Evolutionary conservation across 768 basidiomycete species (phyloP), one percentile per base, ranked within the genome.

Genomic region (Russula sp.): DNA sequence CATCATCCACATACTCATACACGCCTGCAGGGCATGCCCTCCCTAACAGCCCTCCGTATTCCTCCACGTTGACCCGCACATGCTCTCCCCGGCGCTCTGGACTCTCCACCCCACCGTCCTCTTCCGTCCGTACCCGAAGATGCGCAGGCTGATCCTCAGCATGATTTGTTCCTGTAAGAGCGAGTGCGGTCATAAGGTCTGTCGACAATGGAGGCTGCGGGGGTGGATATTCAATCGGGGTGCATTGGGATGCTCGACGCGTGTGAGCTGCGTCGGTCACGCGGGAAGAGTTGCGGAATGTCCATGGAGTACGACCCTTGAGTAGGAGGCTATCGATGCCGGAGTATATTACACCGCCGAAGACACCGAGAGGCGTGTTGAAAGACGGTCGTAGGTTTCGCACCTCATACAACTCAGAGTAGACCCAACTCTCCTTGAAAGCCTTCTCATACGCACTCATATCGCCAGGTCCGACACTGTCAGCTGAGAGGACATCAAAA

Each of bases 81-180:
- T 98, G 96, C 25, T 81, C 76, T 50, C 75, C 74, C 53, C 83
- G 75, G 36, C 78, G 71, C 29, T 72, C 71, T 13, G 76, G 67
- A 45, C 80, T 82, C 52, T 83, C 81, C 8, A 70, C 64, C 7
- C 70, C 69, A 22, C 68, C 71, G 61, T 71, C 71, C 29, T 64
- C 65, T 57, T 62, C 60, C 34, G 68, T 68, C 48, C 74, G 85
- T 71, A 97, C 83, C 36, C 88, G 80, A 51, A 98, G 77, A 74
- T 99, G 97, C 14, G 92, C 77, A 3, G 88, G 93, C 72, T 98
- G 93, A 72, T 98, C 93, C 72, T 99, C 96, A n/a, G 89, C 86
- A 69, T 98, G 96, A 70, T 96, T 96, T 16, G 96, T 98, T 0
- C 90, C 91, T 7, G 96, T 97, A 47, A 97, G 80, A 3, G 90